These are phyloP conservation scores for Dothidotthia symphoricarpi DNA, from an alignment of 2,329 filamentous ascomycete species.

Conservation along the genomic window DNA sequence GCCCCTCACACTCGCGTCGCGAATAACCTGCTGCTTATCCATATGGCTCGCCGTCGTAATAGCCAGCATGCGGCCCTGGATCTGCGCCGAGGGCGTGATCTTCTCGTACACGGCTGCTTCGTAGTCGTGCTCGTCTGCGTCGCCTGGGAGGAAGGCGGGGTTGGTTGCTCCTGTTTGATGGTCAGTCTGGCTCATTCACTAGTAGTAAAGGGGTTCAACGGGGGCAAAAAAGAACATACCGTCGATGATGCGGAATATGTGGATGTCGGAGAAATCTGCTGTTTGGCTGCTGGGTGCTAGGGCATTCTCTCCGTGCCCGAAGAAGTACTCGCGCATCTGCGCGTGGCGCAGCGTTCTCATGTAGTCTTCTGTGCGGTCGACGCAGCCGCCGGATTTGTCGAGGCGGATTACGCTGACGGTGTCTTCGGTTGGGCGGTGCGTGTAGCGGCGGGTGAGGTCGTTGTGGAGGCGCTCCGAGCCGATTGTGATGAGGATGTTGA, in stretches of 20 bases:
- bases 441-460: conserved; percentile 70
- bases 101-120: conserved; percentile 57
- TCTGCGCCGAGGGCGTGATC: conserved; percentile 62
- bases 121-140: conserved; percentile 53
- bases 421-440: conserved; percentile 58
- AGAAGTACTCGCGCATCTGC: conserved; percentile 90
- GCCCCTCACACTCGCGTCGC: conserved; percentile 81
- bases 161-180: conserved; percentile 5
- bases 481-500: conserved; percentile 79
- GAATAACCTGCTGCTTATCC: conserved; percentile 69
- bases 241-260: conserved; percentile 68
- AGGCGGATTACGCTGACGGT: conserved; percentile 72
- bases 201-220: too few species aligned
- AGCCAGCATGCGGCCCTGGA: conserved; percentile 80
- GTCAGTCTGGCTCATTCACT: not conserved
- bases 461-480: conserved; percentile 75
- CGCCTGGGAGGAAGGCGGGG: conserved; percentile 40
- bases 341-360: conserved; percentile 72
- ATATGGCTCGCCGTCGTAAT: conserved; percentile 74
- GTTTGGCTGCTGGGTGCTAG: conserved; percentile 86
- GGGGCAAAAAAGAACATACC: conserved; percentile 40
- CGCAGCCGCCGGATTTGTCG: conserved; percentile 81
- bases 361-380: conserved; percentile 70
- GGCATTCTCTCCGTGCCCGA: conserved; percentile 68
- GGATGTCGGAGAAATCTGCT: conserved; percentile 71